phyloP scores from a whole-genome alignment of 2,329 filamentous ascomycete species.

The Cercospora sesami region DNA sequence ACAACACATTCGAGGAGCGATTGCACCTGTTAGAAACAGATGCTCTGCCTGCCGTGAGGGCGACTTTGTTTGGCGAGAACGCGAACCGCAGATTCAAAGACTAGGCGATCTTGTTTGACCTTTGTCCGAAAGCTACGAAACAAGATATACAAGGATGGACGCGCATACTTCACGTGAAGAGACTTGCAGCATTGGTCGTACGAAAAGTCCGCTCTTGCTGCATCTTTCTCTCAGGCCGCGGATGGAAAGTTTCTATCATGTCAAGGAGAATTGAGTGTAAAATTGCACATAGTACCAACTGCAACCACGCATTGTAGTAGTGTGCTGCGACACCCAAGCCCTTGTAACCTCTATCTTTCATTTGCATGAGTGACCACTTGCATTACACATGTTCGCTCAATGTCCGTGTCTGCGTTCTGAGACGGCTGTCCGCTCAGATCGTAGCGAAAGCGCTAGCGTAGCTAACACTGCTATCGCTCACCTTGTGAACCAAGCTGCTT shows the following conservation, averaged over 20 bases:
- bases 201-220: neutral
- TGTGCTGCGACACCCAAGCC: neutral
- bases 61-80: slow-evolving; percentile 90
- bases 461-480: slow-evolving; percentile 82
- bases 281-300: neutral
- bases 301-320: neutral
- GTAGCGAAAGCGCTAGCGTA: slow-evolving; percentile 92
- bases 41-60: slow-evolving; percentile 79
- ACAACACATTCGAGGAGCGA: slow-evolving; percentile 96
- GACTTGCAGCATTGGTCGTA: neutral
- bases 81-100: slow-evolving; percentile 94
- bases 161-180: neutral
- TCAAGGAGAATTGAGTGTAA: neutral
- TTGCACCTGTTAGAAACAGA: slow-evolving; percentile 80
- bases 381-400: neutral
- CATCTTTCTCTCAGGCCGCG: neutral
- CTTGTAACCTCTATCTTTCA: neutral
- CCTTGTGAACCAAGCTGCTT: slow-evolving; percentile 69
- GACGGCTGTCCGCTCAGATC: slow-evolving; percentile 46
- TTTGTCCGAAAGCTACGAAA: neutral
- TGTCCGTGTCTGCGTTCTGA: neutral
- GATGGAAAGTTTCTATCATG: neutral
- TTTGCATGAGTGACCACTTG: neutral
- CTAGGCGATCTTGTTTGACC: slow-evolving; percentile 49
- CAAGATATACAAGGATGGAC: neutral